These are phyloP conservation scores for Penicillium fuscoglaucum DNA, from an alignment of 2,329 filamentous ascomycete species.

Conservation along the genomic window DNA sequence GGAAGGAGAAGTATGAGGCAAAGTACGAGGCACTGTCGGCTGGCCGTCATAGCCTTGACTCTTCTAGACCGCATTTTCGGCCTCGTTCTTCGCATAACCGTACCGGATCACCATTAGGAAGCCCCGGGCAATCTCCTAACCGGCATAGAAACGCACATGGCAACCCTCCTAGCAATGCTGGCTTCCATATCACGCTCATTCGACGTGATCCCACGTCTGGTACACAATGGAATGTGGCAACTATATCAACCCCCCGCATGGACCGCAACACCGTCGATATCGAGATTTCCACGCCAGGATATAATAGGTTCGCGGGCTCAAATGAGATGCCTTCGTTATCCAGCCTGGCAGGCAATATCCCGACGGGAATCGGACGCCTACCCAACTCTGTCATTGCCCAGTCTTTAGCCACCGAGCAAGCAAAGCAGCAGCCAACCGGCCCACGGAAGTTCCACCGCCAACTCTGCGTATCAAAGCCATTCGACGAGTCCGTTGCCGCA, in stretches of 20 bases:
- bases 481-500: slow-evolving; percentile 9
- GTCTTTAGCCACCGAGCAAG: slow-evolving; percentile 10
- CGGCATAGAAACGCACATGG: slow-evolving; percentile 15
- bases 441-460: slow-evolving; percentile 37
- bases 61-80: slow-evolving; percentile 26
- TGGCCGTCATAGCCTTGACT: slow-evolving; percentile 35
- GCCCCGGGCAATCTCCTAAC: slow-evolving; percentile 31
- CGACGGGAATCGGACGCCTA: slow-evolving; percentile 27
- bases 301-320: slow-evolving; percentile 55
- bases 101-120: slow-evolving; percentile 25
- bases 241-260: slow-evolving; percentile 50
- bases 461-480: slow-evolving; percentile 34
- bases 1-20: slow-evolving; percentile 28
- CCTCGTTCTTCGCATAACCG: slow-evolving; percentile 25
- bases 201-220: slow-evolving; percentile 70
- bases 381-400: slow-evolving; percentile 15
- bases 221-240: slow-evolving; percentile 74
- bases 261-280: slow-evolving; percentile 48
- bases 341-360: slow-evolving; percentile 29
- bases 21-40: slow-evolving; percentile 25
- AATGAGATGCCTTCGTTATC: slow-evolving; percentile 39
- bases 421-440: slow-evolving; percentile 19
- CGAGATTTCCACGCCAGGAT: slow-evolving; percentile 61
- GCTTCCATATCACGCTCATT: slow-evolving; percentile 60
- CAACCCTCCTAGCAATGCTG: slow-evolving; percentile 17